Evolutionary conservation across 805 yeast species (phyloP).

Genomic region (Yamadazyma olivae): DNA sequence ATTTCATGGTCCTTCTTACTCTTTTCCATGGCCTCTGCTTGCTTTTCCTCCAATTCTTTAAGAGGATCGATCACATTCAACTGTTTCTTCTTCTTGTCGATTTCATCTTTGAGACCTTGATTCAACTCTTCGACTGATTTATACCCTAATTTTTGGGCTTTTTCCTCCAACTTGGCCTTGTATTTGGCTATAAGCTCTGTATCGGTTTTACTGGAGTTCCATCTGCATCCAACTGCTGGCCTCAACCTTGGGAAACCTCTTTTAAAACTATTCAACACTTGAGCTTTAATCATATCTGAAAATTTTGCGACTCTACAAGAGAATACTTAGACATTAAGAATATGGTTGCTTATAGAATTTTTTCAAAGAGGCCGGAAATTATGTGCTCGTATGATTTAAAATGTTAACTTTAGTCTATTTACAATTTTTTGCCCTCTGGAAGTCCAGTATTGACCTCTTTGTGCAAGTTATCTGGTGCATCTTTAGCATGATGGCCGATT

Average conservation of each 20-base stretch:
- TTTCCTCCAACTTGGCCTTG: slow-evolving; percentile 30
- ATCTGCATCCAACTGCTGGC: not conserved
- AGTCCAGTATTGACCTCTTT: slow-evolving; percentile 6
- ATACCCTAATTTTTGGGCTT: slow-evolving; percentile 33
- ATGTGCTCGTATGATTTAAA: no score
- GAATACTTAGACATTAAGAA: no score
- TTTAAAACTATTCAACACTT: not conserved
- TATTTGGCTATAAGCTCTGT: slow-evolving; percentile 18
- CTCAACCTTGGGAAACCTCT: not conserved
- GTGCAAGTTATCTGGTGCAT: slow-evolving; percentile 51
- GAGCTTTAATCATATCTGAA: not conserved
- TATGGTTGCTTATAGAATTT: no score
- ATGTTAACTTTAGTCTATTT: no score
- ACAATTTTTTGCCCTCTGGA: slow-evolving; percentile 8
- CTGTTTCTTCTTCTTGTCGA: slow-evolving; percentile 53
- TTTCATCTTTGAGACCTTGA: slow-evolving; percentile 57
- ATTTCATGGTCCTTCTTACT: slow-evolving; percentile 22
- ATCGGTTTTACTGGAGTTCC: slow-evolving; percentile 2
- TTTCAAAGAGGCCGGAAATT: no score
- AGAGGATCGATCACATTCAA: slow-evolving; percentile 67
- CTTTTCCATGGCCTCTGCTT: slow-evolving; percentile 22
- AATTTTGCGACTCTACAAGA: no score
- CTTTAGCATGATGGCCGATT: slow-evolving; percentile 67
- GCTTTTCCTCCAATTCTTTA: slow-evolving; percentile 56
- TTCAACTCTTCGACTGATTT: slow-evolving; percentile 56